Evolutionary conservation across 306 rosid species (phyloP), one percentile per base, ranked within the genome.

Genomic region (Prunus mume): DNA sequence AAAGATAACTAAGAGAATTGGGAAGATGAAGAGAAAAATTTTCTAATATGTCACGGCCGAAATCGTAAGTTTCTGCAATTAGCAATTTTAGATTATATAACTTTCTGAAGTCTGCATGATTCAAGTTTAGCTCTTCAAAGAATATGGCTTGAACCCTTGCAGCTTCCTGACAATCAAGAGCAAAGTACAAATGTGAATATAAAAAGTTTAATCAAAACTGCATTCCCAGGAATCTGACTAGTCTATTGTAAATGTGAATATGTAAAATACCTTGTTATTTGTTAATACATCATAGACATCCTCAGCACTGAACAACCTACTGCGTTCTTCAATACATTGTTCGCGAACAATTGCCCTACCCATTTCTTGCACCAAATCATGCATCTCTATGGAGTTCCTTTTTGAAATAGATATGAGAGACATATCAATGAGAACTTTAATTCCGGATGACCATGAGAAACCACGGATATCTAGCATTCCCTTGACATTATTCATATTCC

Each of bases 281-380:
- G 27, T 25, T 1, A 25, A 25, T 25, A 25, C 27, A 1, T 25
- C 2, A 34, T 34, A 34, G 41, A 34, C 41, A 34, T 34, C 41
- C 9, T 34, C 41, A 1, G 41, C 41, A 34, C 0, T 34, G 8
- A 34, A 34, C 41, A 34, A 6, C 49, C 87, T 70, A 11, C 4
- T 17, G 9, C 61, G 62, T 27, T 58, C 52, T 20, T 3, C 11
- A 0, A 0, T 11, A 17, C 52, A 69, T 45, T 82, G 76, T 65
- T 82, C 27, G 0, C 34, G 12, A 72, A 82, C 86, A 66, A 84
- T 79, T 12, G 22, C 20, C 47, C 67, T 24, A 19, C 88, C 87
- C 85, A 83, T 71, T 54, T 81, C 66, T 72, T 81, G 78, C 12
- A 87, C 57, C 78, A 82, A 68, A 80, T 34, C 41, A 69, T 86